Conservation (phyloP, 2,329 filamentous ascomycete species). For the Trichoderma atrobrunneum region DNA sequence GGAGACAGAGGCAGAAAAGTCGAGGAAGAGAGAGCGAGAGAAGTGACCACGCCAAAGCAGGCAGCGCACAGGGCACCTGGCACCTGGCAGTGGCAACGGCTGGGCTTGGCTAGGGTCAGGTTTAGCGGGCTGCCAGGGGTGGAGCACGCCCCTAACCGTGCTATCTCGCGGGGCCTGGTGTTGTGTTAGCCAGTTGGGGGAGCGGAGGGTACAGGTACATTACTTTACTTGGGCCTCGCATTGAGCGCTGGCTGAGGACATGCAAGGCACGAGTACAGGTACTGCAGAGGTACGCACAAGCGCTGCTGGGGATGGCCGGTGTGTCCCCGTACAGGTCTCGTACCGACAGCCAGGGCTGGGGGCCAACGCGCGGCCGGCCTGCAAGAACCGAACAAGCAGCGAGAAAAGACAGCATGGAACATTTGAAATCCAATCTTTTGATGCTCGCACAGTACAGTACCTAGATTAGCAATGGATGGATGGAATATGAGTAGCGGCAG, state of each 20-base stretch:
- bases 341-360: neutral
- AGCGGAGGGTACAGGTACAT: neutral
- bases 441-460: neutral
- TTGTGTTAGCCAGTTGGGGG: slow-evolving; percentile 10
- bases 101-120: slow-evolving; percentile 20
- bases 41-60: slow-evolving; percentile 10
- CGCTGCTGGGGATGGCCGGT: neutral
- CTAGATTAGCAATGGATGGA: neutral
- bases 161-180: slow-evolving; percentile 17
- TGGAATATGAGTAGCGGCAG: neutral
- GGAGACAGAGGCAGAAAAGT: slow-evolving; percentile 16
- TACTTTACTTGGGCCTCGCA: neutral
- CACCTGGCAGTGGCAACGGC: slow-evolving; percentile 21
- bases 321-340: neutral
- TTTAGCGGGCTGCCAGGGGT: slow-evolving; percentile 18
- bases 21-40: slow-evolving; percentile 17
- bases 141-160: slow-evolving; percentile 19
- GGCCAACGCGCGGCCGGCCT: slow-evolving; percentile 15
- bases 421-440: neutral
- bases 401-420: neutral
- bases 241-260: neutral
- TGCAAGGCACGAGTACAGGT: neutral
- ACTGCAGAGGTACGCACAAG: neutral
- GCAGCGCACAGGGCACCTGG: slow-evolving; percentile 15
- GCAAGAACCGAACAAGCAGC: neutral